These are phyloP conservation scores for Candida lessepsii DNA, from an alignment of 805 yeast genomes.

Conservation along the genomic window DNA sequence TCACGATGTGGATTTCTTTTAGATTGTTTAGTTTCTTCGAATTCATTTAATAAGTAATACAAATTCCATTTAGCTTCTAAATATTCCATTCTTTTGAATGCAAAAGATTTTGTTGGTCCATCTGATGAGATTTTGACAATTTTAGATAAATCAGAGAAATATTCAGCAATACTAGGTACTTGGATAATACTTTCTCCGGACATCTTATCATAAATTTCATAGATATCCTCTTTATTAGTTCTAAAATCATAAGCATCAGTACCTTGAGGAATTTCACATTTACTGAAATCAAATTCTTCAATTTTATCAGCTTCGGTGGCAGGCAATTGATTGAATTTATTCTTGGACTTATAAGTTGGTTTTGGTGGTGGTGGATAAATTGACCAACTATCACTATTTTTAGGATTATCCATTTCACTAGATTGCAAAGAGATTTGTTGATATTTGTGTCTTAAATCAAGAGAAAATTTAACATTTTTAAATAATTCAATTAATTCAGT, in stretches of 20 bases:
- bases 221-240: slow-evolving; percentile 65
- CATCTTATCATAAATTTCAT: slow-evolving; percentile 50
- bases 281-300: slow-evolving; percentile 57
- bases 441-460: slow-evolving; percentile 75
- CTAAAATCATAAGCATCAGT: slow-evolving; percentile 41
- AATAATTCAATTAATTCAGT: slow-evolving; percentile 66
- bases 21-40: slow-evolving; percentile 86
- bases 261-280: slow-evolving; percentile 53
- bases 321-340: slow-evolving; percentile 48
- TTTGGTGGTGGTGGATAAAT: slow-evolving; percentile 93
- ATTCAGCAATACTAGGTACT: slow-evolving; percentile 85
- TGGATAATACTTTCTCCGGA: slow-evolving; percentile 37
- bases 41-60: slow-evolving; percentile 84
- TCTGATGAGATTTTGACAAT: slow-evolving; percentile 78
- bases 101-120: slow-evolving; percentile 96
- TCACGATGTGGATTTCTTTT: slow-evolving; percentile 96
- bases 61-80: slow-evolving; percentile 96
- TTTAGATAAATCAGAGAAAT: slow-evolving; percentile 76
- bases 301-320: slow-evolving; percentile 32
- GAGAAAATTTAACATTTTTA: slow-evolving; percentile 60
- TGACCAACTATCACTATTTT: slow-evolving; percentile 68
- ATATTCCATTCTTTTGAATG: slow-evolving; percentile 89
- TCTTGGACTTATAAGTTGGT: slow-evolving; percentile 71
- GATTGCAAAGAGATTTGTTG: slow-evolving; percentile 66
- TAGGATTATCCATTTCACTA: slow-evolving; percentile 75